A percentile compares a stretch with the other conserved stretches of the same genome.
phyloP scores from a whole-genome alignment of 805 yeast species.

The Metschnikowia henanensis region DNA sequence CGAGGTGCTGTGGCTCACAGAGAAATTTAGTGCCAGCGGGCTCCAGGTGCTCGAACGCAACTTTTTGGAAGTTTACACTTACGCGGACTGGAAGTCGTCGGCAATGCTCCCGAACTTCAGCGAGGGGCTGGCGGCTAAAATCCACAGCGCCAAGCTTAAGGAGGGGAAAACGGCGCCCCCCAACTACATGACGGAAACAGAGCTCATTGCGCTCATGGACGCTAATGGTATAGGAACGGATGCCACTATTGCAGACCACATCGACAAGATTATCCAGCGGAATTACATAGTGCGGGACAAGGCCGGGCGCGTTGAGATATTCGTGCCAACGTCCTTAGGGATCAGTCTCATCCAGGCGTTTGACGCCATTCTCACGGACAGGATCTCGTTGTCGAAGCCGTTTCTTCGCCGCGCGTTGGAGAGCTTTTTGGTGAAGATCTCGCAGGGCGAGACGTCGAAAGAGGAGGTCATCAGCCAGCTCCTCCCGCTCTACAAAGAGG shows the following conservation, averaged over 20 bases:
- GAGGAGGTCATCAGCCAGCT: slow-evolving; percentile 56
- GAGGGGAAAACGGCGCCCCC: slow-evolving; percentile 86
- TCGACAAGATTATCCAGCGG: slow-evolving; percentile 70
- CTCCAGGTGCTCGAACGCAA: slow-evolving; percentile 70
- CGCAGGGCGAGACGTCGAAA: slow-evolving; percentile 58
- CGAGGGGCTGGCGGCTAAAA: slow-evolving; percentile 54
- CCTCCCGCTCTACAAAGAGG: slow-evolving; percentile 57
- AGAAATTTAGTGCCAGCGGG: slow-evolving; percentile 72
- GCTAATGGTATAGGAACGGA: slow-evolving; percentile 98
- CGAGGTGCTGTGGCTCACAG: slow-evolving; percentile 74
- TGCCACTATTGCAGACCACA: slow-evolving; percentile 98
- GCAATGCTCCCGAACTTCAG: slow-evolving; percentile 63
- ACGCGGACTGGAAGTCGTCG: slow-evolving; percentile 73
- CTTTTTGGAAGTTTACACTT: slow-evolving; percentile 77
- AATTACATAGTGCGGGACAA: slow-evolving; percentile 58
- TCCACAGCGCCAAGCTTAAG: slow-evolving; percentile 57
- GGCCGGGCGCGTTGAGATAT: slow-evolving; percentile 37
- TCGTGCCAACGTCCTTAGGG: slow-evolving; percentile 83
- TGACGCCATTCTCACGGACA: slow-evolving; percentile 72
- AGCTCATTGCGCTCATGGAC: slow-evolving; percentile 91
- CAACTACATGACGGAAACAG: slow-evolving; percentile 82
- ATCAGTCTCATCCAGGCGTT: slow-evolving; percentile 88
- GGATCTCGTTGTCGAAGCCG: slow-evolving; percentile 80
- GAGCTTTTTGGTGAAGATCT: slow-evolving; percentile 59
- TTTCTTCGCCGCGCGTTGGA: slow-evolving; percentile 80